Base-by-base conservation (phyloP, 805 yeast genomes). In the Candida morakotiae region DNA sequence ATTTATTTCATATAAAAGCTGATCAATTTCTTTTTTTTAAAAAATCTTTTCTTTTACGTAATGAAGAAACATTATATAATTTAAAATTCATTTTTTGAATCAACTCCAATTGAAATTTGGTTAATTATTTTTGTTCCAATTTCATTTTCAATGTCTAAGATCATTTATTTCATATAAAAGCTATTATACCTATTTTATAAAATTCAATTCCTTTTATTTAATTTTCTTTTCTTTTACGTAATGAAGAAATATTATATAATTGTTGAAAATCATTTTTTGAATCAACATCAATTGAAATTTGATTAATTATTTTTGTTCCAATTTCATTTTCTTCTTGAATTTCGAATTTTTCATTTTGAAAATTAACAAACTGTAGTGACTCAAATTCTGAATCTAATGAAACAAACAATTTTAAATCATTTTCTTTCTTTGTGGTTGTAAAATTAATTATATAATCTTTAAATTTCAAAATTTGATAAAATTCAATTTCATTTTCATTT, bases 151-250 rank as follows among this genome's bases (percentile, higher is more conserved):
- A n/a, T n/a, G n/a, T n/a, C n/a, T n/a, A n/a, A n/a, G n/a, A n/a
- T n/a, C n/a, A n/a, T n/a, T n/a, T n/a, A n/a, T n/a, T n/a, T n/a
- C n/a, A n/a, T n/a, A n/a, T n/a, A n/a, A n/a, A n/a, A n/a, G n/a
- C n/a, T n/a, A n/a, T n/a, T n/a, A n/a, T n/a, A n/a, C n/a, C n/a
- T n/a, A n/a, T n/a, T n/a, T n/a, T n/a, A n/a, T n/a, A n/a, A n/a
- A n/a, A n/a, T n/a, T n/a, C n/a, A n/a, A n/a, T n/a, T n/a, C n/a
- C n/a, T n/a, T n/a, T n/a, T n/a, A n/a, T 8, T 24, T 56, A 79
- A 54, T 79, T 81, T 51, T 79, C 84, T 33, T 82, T 81, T 52
- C 81, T 73, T 56, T 79, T 79, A 48, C 83, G 71, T 51, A 79
- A 67, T 14, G 71, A 55, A 40, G 67, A 64, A 33, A 70, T 56